Evolutionary conservation across 176 grass and related monocot genomes (phyloP).

Genomic region (Oryza punctata): DNA sequence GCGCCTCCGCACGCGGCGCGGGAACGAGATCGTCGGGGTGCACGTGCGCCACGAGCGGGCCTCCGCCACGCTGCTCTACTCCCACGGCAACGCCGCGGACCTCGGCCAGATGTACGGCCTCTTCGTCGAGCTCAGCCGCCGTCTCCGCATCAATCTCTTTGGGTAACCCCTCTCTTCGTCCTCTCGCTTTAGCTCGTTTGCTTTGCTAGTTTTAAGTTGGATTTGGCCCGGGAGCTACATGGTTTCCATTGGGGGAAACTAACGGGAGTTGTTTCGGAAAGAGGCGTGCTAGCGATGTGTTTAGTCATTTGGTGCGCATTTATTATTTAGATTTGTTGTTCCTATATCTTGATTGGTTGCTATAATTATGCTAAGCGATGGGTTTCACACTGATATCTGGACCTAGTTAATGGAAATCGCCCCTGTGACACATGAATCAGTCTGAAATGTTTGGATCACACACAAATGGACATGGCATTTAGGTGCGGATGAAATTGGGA

Average conservation of each 20-base stretch:
- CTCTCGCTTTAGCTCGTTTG: neutral
- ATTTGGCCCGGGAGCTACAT: conserved; percentile 1
- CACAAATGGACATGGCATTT: conserved; percentile 15
- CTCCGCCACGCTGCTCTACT: conserved; percentile 70
- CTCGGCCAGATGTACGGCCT: conserved; percentile 72
- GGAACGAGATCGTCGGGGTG: conserved; percentile 68
- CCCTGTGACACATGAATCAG: conserved; percentile 12
- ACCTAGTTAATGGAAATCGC: neutral
- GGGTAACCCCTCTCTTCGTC: conserved; percentile 29
- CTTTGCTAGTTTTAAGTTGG: conserved; percentile 10
- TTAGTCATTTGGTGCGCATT: conserved; percentile 39
- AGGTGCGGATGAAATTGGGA: neutral
- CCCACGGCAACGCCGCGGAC: conserved; percentile 74
- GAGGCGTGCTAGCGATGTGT: neutral
- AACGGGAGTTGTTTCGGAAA: conserved; percentile 24
- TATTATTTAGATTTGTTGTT: conserved; percentile 38
- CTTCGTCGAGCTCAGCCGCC: conserved; percentile 69
- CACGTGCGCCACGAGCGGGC: conserved; percentile 60
- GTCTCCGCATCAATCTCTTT: conserved; percentile 65
- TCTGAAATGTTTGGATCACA: conserved; percentile 7
- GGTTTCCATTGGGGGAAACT: conserved; percentile 25
- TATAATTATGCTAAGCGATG: neutral
- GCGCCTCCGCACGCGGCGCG: conserved; percentile 62
- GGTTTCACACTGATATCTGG: neutral
- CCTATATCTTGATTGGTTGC: conserved; percentile 8